Evolutionary conservation across 768 basidiomycete species (phyloP), one percentile per base, ranked within the genome.

Genomic region (Lactifluus subvellereus): DNA sequence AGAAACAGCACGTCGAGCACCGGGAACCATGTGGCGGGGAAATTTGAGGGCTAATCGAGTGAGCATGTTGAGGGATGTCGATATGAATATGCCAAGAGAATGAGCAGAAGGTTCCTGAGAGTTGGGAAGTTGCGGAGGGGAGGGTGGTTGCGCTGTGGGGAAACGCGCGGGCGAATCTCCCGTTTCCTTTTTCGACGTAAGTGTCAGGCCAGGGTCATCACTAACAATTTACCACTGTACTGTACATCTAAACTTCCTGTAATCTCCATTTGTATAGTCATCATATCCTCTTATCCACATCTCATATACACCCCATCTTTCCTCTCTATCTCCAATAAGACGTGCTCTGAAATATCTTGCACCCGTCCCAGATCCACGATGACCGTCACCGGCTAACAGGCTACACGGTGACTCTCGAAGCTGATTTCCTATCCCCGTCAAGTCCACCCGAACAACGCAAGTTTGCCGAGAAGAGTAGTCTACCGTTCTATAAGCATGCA

Each of bases 221-320:
- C 20, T 27, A 22, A 27, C 27, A 27, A 43, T 14, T 42, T 16
- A 6, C 18, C 18, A 45, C 45, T 30, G 11, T 27, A 27, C 27
- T n/a, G 6, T 18, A 16, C 43, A 30, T 48, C 33, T 37, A 47
- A 48, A 27, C 49, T 57, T 22, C 38, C 13, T 11, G 38, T 27
- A 53, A 53, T 59, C 54, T 54, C 64, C 57, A 66, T 49, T 55
- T 54, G 54, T 64, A 51, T 57, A 67, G 27, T 30, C 61, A 40
- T 52, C 49, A 35, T 48, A 33, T 51, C 70, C 70, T 58, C 76
- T 70, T 55, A 76, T 60, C 79, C 79, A 80, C 16, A 79, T 70
- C 64, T 77, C 80, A 54, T 74, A 71, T 57, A 81, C 64, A 55
- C 65, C 65, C 77, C 78, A 80, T 9, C 68, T 68, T 52, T 69